phyloP scores from a whole-genome alignment of 2,329 filamentous ascomycete species.

The Graphium sp. region DNA sequence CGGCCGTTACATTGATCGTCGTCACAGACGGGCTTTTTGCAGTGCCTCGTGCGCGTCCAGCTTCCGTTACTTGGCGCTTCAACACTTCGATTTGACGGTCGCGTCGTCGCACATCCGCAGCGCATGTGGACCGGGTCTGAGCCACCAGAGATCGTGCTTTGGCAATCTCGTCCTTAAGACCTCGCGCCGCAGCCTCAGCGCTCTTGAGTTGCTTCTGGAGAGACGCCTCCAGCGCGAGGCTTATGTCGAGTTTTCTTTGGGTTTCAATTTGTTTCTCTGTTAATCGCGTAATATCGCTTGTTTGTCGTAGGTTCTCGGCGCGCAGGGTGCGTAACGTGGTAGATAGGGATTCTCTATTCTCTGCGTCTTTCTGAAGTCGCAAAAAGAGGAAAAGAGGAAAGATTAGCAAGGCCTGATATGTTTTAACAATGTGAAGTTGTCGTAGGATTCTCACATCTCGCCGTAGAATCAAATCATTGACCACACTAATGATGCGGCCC shows the following conservation, averaged over 20 bases:
- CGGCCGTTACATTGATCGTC: conserved; percentile 38
- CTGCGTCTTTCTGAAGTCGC: conserved; percentile 72
- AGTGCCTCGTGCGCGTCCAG: conserved; percentile 42
- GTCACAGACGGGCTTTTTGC: conserved; percentile 36
- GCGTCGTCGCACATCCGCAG: conserved; percentile 78
- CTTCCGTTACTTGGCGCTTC: conserved; percentile 70
- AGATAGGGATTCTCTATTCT: conserved; percentile 71
- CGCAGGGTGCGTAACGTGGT: conserved; percentile 62
- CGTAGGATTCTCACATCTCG: conserved; percentile 77
- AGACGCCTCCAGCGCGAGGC: conserved; percentile 55
- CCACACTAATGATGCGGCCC: conserved; percentile 75
- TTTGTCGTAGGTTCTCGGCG: conserved; percentile 57
- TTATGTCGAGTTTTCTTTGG: conserved; percentile 35
- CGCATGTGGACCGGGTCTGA: conserved; percentile 73
- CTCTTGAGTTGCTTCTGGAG: conserved; percentile 53
- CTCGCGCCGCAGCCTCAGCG: conserved; percentile 56
- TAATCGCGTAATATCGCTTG: conserved; percentile 46
- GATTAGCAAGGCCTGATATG: too few species aligned
- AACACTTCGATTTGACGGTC: conserved; percentile 79
- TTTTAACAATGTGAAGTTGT: too few species aligned
- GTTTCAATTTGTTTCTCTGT: conserved; percentile 35
- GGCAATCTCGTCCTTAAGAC: conserved; percentile 69
- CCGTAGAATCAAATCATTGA: conserved; percentile 83
- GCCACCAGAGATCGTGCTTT: conserved; percentile 64
- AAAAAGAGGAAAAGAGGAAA: neutral